phyloP scores from a whole-genome alignment of 2,329 filamentous ascomycete genomes.

The Tricladium varicosporioides region DNA sequence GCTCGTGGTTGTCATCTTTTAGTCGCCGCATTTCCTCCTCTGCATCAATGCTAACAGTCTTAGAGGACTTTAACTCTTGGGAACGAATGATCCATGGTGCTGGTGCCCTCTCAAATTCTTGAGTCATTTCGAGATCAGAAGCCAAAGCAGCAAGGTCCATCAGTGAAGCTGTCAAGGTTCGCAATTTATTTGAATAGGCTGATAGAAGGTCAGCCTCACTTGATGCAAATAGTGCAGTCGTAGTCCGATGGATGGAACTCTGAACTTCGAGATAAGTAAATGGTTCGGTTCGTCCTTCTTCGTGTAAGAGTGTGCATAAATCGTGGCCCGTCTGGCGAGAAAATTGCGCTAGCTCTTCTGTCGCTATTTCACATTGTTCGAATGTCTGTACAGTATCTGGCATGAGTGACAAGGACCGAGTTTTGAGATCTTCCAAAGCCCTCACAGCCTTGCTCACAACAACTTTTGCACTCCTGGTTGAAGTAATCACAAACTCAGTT shows the following conservation, averaged over 20 bases:
- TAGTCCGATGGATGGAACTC: constrained; percentile 57
- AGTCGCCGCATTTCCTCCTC: constrained; percentile 81
- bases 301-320: constrained; percentile 63
- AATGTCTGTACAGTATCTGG: constrained; percentile 68
- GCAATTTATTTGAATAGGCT: constrained; percentile 65
- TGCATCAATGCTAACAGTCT: constrained; percentile 75
- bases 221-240: constrained; percentile 48
- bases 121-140: constrained; percentile 67
- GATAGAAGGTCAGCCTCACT: constrained; percentile 69
- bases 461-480: constrained; percentile 81
- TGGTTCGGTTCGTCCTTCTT: constrained; percentile 68
- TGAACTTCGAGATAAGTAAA: constrained; percentile 67
- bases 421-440: constrained; percentile 73
- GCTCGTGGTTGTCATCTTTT: constrained; percentile 76
- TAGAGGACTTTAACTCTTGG: constrained; percentile 77
- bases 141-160: constrained; percentile 70
- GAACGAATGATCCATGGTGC: constrained; percentile 84
- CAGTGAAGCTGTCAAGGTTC: constrained; percentile 60
- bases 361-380: constrained; percentile 63
- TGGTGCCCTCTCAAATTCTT: constrained; percentile 73
- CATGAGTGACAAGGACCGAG: constrained; percentile 70
- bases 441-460: constrained; percentile 75
- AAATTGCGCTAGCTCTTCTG: constrained; percentile 64
- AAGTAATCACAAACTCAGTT: constrained; percentile 68
- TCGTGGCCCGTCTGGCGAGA: constrained; percentile 63